These are phyloP conservation scores for Triglochin maritima DNA, from an alignment of 106 monocot genomes.

Conservation along the genomic window DNA sequence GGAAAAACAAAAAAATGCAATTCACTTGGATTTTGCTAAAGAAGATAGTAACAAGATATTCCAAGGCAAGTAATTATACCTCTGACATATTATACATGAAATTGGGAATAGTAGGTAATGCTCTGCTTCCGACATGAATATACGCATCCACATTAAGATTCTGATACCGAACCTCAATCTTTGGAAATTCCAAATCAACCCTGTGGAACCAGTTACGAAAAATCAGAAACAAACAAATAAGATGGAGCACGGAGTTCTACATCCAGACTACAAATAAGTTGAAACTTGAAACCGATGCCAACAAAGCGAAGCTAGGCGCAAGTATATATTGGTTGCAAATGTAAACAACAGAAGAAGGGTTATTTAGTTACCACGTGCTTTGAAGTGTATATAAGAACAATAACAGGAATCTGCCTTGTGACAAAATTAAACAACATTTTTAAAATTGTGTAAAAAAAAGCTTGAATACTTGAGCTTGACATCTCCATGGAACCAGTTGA, in stretches of 20 bases:
- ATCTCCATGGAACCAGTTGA: background rate
- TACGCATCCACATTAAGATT: conserved; percentile 76
- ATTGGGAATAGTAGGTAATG: conserved; percentile 91
- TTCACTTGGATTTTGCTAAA: no score
- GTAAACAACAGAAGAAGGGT: background rate
- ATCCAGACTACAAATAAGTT: background rate
- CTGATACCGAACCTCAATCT: conserved; percentile 87
- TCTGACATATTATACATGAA: conserved; percentile 89
- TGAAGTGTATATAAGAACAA: background rate
- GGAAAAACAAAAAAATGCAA: no score
- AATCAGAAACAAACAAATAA: conserved; percentile 2
- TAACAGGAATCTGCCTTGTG: background rate
- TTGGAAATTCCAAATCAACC: conserved; percentile 79
- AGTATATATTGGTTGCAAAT: background rate
- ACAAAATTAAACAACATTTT: background rate
- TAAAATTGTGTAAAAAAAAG: background rate
- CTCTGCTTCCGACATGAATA: conserved; percentile 91
- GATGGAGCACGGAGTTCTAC: background rate
- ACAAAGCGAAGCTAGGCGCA: background rate
- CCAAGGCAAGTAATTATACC: conserved; percentile 26
- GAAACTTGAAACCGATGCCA: background rate
- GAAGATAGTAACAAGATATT: no score
- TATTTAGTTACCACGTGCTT: background rate
- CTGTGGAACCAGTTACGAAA: conserved; percentile 23
- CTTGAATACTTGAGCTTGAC: background rate